Evolutionary conservation across 1,284 basidiomycete genomes (phyloP), one percentile per base, ranked within the genome.

Genomic region (Tilletiaria anomala): DNA sequence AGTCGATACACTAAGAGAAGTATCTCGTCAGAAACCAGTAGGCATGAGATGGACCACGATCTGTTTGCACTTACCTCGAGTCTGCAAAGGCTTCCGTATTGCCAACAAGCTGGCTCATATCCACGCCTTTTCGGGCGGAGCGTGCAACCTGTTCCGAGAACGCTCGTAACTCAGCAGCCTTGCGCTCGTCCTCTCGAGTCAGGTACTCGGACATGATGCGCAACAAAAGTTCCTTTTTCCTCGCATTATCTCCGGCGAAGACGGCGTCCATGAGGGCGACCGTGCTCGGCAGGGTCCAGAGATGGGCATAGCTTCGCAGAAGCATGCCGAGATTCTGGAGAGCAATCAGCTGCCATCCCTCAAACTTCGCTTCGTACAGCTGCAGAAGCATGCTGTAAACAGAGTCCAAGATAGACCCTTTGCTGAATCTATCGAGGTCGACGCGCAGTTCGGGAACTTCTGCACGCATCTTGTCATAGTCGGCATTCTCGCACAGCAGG

Each of bases 81-180:
- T 97, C 91, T 0, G 87, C 86, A 65, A 94, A 88, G 0, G 80
- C 83, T 54, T 86, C 82, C 0, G 86, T 86, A 56, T 89, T 89
- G 2, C 93, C 93, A 6, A 94, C 83, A 2, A 99, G 72, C 56
- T 94, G 83, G 2, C 82, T 79, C 78, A 94, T 85, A 57, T 63
- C 53, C 21, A 51, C 38, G 15, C n/a, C n/a, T n/a, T n/a, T n/a
- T n/a, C n/a, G n/a, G n/a, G n/a, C n/a, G n/a, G n/a, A n/a, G n/a
- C n/a, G n/a, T n/a, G n/a, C n/a, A n/a, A n/a, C n/a, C n/a, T n/a
- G n/a, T n/a, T n/a, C n/a, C n/a, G n/a, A n/a, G n/a, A n/a, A n/a
- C n/a, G n/a, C n/a, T n/a, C n/a, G n/a, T n/a, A 47, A 45, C 36
- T 51, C 53, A 8, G 48, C 46, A 22, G 50, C 46, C 23, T 45